phyloP scores from a whole-genome alignment of 352 stramenopile species.

The Pythium chondricola region DNA sequence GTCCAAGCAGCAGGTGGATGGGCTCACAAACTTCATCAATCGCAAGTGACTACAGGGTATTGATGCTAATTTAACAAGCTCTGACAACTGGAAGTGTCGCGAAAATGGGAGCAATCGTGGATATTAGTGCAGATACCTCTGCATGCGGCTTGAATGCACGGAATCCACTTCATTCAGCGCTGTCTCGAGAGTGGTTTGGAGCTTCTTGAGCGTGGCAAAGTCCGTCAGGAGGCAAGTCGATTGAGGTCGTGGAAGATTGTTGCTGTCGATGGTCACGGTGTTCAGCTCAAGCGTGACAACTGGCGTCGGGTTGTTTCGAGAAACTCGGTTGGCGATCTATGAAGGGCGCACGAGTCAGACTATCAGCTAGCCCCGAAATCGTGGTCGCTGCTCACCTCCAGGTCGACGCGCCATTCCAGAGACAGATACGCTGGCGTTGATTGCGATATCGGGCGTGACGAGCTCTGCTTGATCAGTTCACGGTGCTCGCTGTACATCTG shows the following conservation, averaged over 20 bases:
- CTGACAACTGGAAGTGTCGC: background rate
- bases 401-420: slow-evolving; percentile 76
- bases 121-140: slow-evolving; percentile 58
- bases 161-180: slow-evolving; percentile 68
- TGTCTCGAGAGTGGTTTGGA: slow-evolving; percentile 58
- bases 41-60: slow-evolving; percentile 4
- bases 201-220: slow-evolving; percentile 51
- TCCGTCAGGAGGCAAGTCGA: slow-evolving; percentile 53
- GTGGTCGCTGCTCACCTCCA: slow-evolving; percentile 68
- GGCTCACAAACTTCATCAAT: slow-evolving; percentile 61
- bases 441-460: slow-evolving; percentile 29
- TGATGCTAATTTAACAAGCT: slow-evolving; percentile 14
- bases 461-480: slow-evolving; percentile 45
- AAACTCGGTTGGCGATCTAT: slow-evolving; percentile 62
- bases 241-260: slow-evolving; percentile 12
- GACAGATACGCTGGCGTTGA: slow-evolving; percentile 50
- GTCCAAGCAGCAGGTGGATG: slow-evolving; percentile 66
- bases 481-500: slow-evolving; percentile 47
- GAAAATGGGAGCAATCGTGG: background rate
- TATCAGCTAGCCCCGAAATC: too few relatives aligned
- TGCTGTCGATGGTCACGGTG: slow-evolving; percentile 17
- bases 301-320: slow-evolving; percentile 51
- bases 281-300: slow-evolving; percentile 64
- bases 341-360: background rate
- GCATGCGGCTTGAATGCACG: slow-evolving; percentile 62